Evolutionary conservation across 2,329 filamentous ascomycete species (phyloP), one percentile per base, ranked within the genome.

Genomic region (Cytospora piceae): DNA sequence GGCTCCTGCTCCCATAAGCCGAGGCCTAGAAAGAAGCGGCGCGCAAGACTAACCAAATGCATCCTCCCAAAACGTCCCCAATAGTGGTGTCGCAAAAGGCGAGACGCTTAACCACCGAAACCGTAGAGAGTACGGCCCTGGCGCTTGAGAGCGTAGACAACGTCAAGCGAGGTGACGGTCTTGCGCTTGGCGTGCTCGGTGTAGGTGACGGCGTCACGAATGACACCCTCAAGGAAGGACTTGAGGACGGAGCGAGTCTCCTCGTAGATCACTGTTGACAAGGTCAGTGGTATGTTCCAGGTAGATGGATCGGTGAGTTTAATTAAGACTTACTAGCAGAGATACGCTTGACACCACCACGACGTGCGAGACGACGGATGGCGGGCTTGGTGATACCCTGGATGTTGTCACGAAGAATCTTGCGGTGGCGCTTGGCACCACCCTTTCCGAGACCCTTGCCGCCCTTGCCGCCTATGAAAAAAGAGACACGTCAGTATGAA

Each of bases 301-400:
- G n/a, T 2, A 55, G 17, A 11, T 6, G 20, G 2, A 12, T 5
- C 17, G 32, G 4, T 56, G 58, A 15, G 31, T 53, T 22, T 51
- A n/a, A 46, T 39, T 49, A 20, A 6, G 56, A 83, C 86, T 80
- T 87, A 92, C 89, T 96, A 80, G 94, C 94, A 77, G 93, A 97
- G 77, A 97, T 97, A 96, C 94, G 94, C 92, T 97, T 97, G 87
- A 97, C 94, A 94, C 94, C 94, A 82, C 94, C 94, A 95, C 94
- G 93, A 84, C 94, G 94, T 72, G 94, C 94, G 80, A 97, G 93
- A 96, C 94, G 94, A 77, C 94, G 91, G 83, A 97, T 97, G 76
- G 94, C 94, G 76, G 94, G 94, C 91, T 97, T 97, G 78, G 94
- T 97, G 79, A 97, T 97, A 84, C 94, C 94, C 86, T 97, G 94